Percentiles rank a stretch among this genome's conserved stretches.
These are phyloP conservation scores for Pterocarpus santalinus DNA, from an alignment of 306 rosid genomes.

Conservation along the genomic window DNA sequence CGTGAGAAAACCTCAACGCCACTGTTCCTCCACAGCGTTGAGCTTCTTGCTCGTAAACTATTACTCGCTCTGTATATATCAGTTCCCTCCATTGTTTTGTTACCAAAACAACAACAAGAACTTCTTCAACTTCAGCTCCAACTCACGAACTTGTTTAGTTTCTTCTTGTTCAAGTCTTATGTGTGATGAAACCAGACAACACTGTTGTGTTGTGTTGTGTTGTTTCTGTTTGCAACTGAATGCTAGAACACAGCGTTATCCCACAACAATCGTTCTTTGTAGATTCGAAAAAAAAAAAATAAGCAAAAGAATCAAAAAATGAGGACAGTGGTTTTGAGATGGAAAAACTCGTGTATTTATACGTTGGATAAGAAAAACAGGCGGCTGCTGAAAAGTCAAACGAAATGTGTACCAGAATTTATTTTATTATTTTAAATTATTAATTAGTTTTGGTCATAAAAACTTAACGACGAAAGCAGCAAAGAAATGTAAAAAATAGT, in stretches of 20 bases:
- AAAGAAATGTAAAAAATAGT: neutral
- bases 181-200: neutral
- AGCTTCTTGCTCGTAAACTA: conserved; percentile 49
- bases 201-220: neutral
- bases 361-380: neutral
- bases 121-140: neutral
- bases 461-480: neutral
- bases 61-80: conserved; percentile 55
- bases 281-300: neutral
- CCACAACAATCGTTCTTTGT: neutral
- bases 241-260: neutral
- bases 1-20: conserved; percentile 61
- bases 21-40: conserved; percentile 62
- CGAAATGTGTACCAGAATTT: neutral
- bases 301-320: neutral
- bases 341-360: neutral
- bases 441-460: neutral
- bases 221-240: neutral
- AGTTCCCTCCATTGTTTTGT: conserved; percentile 57
- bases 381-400: conserved; percentile 4
- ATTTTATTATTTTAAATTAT: too few relatives aligned
- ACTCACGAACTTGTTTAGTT: neutral
- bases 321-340: neutral
- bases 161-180: neutral
- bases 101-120: neutral